Evolutionary conservation across 352 stramenopile genomes (phyloP).

Genomic region (Sclerospora graminicola): DNA sequence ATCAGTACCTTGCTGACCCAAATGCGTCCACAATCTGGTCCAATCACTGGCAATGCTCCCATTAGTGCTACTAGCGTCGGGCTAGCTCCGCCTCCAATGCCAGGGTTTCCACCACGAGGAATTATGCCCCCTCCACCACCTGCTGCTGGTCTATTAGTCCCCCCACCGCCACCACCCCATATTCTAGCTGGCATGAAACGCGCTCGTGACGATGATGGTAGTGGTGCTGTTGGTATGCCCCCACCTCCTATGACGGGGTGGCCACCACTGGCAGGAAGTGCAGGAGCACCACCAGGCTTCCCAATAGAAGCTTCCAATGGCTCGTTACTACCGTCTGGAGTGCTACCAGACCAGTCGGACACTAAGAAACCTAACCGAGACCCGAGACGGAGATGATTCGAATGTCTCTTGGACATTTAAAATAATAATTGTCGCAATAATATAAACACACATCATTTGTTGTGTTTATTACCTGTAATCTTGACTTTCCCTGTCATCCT

Average conservation of each 20-base stretch:
- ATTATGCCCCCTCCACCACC: conserved; percentile 28
- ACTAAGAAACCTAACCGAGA: conserved; percentile 21
- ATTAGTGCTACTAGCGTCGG: conserved; percentile 13
- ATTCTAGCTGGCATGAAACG: conserved; percentile 40
- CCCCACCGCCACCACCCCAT: conserved; percentile 34
- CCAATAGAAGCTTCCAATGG: conserved; percentile 6
- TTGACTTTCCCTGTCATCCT: no score
- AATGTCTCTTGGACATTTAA: not conserved
- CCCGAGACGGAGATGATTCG: conserved; percentile 16
- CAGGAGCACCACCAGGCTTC: not conserved
- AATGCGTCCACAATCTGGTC: conserved; percentile 18
- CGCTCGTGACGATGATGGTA: conserved; percentile 20
- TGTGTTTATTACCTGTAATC: no score
- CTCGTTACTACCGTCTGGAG: not conserved
- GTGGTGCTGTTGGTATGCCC: conserved; percentile 2
- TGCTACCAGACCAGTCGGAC: conserved; percentile 14
- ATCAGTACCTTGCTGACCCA: conserved; percentile 34
- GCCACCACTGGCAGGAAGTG: conserved; percentile 9
- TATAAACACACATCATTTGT: no score
- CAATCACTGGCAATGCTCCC: conserved; percentile 3
- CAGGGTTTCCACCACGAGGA: conserved; percentile 14
- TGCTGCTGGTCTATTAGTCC: conserved; percentile 16
- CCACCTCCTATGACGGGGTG: conserved; percentile 14
- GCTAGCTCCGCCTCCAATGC: conserved; percentile 1
- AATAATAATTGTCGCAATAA: not conserved